Percentiles rank a stretch among this genome's conserved stretches.
Evolutionary conservation across 495 filamentous ascomycete genomes (phyloP).

Genomic region (Rostrohypoxylon terebratum): DNA sequence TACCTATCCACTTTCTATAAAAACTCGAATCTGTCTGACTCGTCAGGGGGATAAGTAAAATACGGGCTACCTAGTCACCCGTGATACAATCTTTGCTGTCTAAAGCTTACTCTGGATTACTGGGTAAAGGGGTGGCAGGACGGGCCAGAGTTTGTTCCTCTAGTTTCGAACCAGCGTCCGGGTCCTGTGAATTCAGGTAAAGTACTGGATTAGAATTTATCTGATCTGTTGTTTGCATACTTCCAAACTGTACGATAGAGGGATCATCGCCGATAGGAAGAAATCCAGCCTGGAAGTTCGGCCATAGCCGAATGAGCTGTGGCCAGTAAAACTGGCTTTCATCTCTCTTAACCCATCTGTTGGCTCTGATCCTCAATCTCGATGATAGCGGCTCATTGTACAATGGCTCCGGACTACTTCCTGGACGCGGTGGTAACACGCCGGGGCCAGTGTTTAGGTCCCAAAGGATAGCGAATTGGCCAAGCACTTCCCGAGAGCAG

Average conservation of each 20-base stretch:
- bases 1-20: too few relatives aligned
- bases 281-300: neutral
- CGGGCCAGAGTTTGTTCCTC: too few relatives aligned
- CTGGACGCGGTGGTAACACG: neutral
- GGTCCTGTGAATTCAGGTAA: too few relatives aligned
- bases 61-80: too few relatives aligned
- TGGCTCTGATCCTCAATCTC: neutral
- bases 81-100: neutral
- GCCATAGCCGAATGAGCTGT: neutral
- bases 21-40: neutral
- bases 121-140: neutral
- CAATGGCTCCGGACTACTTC: neutral
- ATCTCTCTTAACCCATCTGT: neutral
- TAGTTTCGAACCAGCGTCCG: neutral
- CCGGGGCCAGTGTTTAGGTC: neutral
- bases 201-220: neutral
- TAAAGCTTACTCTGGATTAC: neutral
- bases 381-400: neutral
- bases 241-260: neutral
- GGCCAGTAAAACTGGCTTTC: slow-evolving; percentile 7
- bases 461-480: slow-evolving; percentile 33
- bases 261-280: slow-evolving; percentile 15
- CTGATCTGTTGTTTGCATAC: neutral
- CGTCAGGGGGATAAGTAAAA: neutral
- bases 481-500: neutral